Evolutionary conservation across 2,329 filamentous ascomycete genomes (phyloP).

Genomic region (Fusarium armeniacum): DNA sequence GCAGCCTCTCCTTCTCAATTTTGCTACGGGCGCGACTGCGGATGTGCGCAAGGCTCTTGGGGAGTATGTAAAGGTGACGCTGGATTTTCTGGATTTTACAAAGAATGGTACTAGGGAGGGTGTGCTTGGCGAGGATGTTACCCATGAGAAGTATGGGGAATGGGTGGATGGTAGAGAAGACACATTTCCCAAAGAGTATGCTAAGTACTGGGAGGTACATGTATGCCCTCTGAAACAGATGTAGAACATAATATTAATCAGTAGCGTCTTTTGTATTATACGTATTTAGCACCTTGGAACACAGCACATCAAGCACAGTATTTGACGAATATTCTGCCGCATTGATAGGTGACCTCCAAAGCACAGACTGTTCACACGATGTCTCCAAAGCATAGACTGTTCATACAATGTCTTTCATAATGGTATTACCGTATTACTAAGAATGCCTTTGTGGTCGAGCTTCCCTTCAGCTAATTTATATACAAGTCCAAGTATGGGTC

Average conservation of each 20-base stretch:
- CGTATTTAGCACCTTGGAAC: background rate
- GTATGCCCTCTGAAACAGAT: slow-evolving; percentile 51
- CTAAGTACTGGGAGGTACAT: slow-evolving; percentile 60
- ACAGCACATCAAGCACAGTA: background rate
- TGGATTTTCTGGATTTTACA: slow-evolving; percentile 69
- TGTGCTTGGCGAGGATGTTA: slow-evolving; percentile 65
- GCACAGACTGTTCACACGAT: too few relatives aligned
- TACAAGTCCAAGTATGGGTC: slow-evolving; percentile 11
- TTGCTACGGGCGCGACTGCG: slow-evolving; percentile 73
- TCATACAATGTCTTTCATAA: background rate
- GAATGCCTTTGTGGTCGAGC: background rate
- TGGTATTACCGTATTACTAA: background rate
- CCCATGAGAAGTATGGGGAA: slow-evolving; percentile 57
- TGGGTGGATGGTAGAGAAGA: slow-evolving; percentile 56
- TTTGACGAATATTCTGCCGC: background rate
- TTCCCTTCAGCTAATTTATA: slow-evolving; percentile 24
- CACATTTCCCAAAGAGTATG: slow-evolving; percentile 53
- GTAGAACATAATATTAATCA: slow-evolving; percentile 16
- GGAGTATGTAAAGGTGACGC: slow-evolving; percentile 71
- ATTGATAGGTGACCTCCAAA: background rate
- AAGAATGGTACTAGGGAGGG: slow-evolving; percentile 59
- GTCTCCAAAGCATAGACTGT: background rate
- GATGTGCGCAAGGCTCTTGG: slow-evolving; percentile 67
- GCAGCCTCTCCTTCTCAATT: slow-evolving; percentile 71
- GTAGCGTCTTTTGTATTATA: background rate